Evolutionary conservation across 2,329 filamentous ascomycete genomes (phyloP), one percentile per base, ranked within the genome.

Genomic region (Colletotrichum simmondsii): DNA sequence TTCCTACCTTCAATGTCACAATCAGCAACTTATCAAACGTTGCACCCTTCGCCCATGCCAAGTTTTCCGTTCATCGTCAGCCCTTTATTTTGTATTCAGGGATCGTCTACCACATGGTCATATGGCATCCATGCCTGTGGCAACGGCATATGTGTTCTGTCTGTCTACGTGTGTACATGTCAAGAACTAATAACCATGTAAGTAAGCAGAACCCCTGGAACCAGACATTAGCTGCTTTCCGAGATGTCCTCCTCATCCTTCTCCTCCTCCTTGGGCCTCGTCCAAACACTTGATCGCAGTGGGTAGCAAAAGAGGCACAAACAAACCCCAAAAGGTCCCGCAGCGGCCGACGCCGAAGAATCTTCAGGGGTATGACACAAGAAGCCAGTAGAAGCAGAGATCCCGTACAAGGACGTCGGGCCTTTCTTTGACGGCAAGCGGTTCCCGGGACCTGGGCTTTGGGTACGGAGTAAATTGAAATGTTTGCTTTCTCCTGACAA

Each of bases 401-500:
- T 2, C 10, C 22, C 11, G n/a, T 61, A 64, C 28, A 49, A 14
- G 46, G 37, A 42, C 46, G n/a, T 6, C 30, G 28, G 46, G 28
- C 26, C 46, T 54, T 54, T 62, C 49, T 68, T 71, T 42, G 65
- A 49, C 54, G 52, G 42, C 56, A 69, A 12, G 32, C 32, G 42
- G 42, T 64, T 64, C 59, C 70, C 65, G n/a, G 46, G 53, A 35
- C 26, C 46, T 49, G 59, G 59, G 65, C 30, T 58, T 60, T 32
- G 68, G 65, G 32, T n/a, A 24, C 37, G 37, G 37, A 19, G 37
- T 42, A 19, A 42, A 46, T 49, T 28, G 49, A 32, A 32, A 19
- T n/a, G 28, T 24, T 52, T 57, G 30, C 46, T 42, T 30, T 16
- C 19, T 22, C 46, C 24, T 24, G 22, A 42, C 37, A 6, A 42